These are phyloP conservation scores for Diplodia sapinea DNA, from an alignment of 2,329 filamentous ascomycete genomes.

Conservation along the genomic window DNA sequence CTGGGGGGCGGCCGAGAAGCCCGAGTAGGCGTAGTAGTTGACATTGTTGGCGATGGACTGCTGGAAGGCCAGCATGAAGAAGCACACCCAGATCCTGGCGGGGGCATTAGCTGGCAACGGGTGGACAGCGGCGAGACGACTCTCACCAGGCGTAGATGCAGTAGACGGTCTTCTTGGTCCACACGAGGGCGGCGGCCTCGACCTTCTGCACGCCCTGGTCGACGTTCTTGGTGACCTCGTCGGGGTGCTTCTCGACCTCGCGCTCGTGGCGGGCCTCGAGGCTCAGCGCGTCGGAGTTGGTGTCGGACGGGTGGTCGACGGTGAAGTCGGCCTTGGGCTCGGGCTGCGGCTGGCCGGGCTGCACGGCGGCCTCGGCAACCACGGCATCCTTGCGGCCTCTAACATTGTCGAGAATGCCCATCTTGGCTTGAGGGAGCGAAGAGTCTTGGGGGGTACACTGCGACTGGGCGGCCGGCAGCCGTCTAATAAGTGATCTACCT, in stretches of 20 bases:
- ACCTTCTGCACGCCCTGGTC: conserved; percentile 49
- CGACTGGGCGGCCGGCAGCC: neutral
- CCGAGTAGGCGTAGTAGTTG: conserved; percentile 48
- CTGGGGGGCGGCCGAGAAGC: conserved; percentile 44
- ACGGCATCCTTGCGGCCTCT: conserved; percentile 22
- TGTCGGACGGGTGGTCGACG: conserved; percentile 32
- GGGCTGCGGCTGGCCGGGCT: conserved; percentile 2
- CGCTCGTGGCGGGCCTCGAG: conserved; percentile 42
- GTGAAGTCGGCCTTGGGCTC: conserved; percentile 26
- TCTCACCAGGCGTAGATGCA: conserved; percentile 48
- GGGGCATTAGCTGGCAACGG: no score
- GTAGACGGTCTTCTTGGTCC: conserved; percentile 48
- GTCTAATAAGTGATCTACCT: conserved; percentile 25
- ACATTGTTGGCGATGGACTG: conserved; percentile 50
- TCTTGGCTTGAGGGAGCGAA: neutral
- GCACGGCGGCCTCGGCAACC: conserved; percentile 6
- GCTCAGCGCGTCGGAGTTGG: conserved; percentile 36
- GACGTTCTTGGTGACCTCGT: conserved; percentile 40
- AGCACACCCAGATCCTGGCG: conserved; percentile 53
- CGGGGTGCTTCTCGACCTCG: conserved; percentile 39
- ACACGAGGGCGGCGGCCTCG: conserved; percentile 50
- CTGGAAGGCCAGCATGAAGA: conserved; percentile 57
- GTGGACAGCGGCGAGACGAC: conserved; percentile 25
- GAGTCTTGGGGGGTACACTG: neutral
- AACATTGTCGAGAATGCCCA: conserved; percentile 26